Base-by-base conservation (phyloP, 2,329 filamentous ascomycete genomes). In the Trichoderma asperellum region DNA sequence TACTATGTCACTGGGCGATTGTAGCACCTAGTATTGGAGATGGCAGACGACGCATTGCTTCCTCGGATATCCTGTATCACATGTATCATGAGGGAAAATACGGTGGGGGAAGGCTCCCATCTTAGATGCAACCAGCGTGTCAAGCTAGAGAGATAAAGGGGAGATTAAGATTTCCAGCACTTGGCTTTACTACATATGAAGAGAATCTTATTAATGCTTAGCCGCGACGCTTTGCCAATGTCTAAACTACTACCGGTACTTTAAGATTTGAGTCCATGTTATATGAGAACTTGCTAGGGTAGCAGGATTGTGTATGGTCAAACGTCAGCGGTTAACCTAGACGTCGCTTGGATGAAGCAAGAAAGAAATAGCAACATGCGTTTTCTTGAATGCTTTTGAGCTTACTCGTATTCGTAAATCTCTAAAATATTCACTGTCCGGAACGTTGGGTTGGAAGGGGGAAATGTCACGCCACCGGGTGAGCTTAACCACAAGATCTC, bases 371-470 rank as follows among this genome's bases (percentile, higher is more conserved):
- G 37, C 37, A 24, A 40, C 14, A 18, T 7, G 37, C 14, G 24
- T 24, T 24, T 16, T 18, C 16, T 40, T 40, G 16, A 6, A 40
- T 24, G 24, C 24, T 24, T 24, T 24, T 24, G 24, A 24, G 24
- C 24, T 32, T 32, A 53, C 6, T 66, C 63, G 63, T 66, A 66
- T 66, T 66, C 63, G 62, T 29, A 35, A 47, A 24, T 14, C 18
- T 27, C 49, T 37, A 8, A n/a, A 10, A 24, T 11, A 21, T 32
- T 32, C 16, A 18, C 27, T 18, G 49, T 57, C 53, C n/a, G 27
- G 29, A 47, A 49, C 5, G 29, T 32, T n/a, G 29, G 5, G 29
- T 47, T 18, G 8, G 27, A 24, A 35, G 7, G n/a, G 12, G 18
- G 21, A 43, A 24, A 34, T 29, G 53, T 66, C 62, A 66, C 35